phyloP scores from a whole-genome alignment of 2,329 filamentous ascomycete genomes.

The Ophiostoma angusticollis region DNA sequence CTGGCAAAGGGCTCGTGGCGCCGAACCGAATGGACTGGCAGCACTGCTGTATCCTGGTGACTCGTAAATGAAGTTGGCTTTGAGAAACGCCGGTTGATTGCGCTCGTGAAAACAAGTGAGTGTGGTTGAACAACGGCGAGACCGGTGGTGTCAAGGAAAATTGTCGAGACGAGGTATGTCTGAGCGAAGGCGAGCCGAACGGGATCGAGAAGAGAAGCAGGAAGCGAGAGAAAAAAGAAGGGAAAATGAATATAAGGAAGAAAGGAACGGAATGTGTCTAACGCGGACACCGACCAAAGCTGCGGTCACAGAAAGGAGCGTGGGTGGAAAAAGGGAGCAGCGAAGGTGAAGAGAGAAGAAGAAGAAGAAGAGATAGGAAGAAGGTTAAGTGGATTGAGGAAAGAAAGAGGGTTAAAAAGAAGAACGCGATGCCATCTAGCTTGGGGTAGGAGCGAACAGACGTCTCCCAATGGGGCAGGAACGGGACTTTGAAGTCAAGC shows the following conservation, averaged over 20 bases:
- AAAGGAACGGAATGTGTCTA: background rate
- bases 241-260: background rate
- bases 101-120: too few relatives aligned
- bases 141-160: background rate
- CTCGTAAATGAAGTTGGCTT: too few relatives aligned
- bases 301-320: background rate
- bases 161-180: too few relatives aligned
- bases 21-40: too few relatives aligned
- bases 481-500: too few relatives aligned
- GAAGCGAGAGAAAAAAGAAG: background rate
- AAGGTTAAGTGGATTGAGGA: too few relatives aligned
- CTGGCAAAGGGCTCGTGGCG: too few relatives aligned
- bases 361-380: background rate
- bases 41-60: too few relatives aligned
- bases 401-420: background rate
- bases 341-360: background rate
- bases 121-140: constrained; percentile 1
- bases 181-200: too few relatives aligned
- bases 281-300: background rate
- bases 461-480: too few relatives aligned
- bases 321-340: background rate
- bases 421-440: background rate
- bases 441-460: too few relatives aligned
- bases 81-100: too few relatives aligned
- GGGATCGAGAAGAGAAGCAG: background rate